Percentiles rank a stretch among this genome's conserved stretches.
phyloP scores from a whole-genome alignment of 495 filamentous ascomycete species.

The Lindgomyces ingoldianus region DNA sequence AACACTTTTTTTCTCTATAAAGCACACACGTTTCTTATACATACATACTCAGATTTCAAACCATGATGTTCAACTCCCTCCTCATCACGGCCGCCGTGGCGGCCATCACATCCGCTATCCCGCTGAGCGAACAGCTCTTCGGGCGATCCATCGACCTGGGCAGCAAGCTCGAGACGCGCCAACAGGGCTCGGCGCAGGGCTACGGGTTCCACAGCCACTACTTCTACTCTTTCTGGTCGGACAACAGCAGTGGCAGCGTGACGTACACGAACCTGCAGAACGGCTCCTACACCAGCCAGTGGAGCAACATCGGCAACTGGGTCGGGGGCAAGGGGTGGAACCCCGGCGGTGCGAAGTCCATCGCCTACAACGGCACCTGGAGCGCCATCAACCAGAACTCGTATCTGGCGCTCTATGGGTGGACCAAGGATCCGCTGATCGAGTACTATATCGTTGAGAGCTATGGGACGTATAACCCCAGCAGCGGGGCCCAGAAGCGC shows the following conservation, averaged over 20 bases:
- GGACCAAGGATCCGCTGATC: conserved; percentile 61
- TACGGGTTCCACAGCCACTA: conserved; percentile 33
- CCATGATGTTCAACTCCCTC: conserved; percentile 31
- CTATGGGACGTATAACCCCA: conserved; percentile 58
- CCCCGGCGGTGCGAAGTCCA: conserved; percentile 34
- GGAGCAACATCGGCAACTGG: conserved; percentile 32
- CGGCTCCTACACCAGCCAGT: conserved; percentile 30
- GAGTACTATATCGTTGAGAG: conserved; percentile 67
- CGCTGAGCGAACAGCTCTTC: conserved; percentile 29
- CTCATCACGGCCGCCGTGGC: conserved; percentile 26
- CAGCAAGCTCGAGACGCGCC: conserved; percentile 27
- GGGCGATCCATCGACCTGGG: conserved; percentile 28
- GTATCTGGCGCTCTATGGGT: conserved; percentile 66
- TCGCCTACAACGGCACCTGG: conserved; percentile 58
- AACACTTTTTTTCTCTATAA: conserved; percentile 26
- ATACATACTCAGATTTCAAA: conserved; percentile 30
- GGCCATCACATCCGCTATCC: conserved; percentile 28
- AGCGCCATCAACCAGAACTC: conserved; percentile 49
- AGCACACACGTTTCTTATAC: conserved; percentile 21
- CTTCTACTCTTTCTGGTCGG: conserved; percentile 39
- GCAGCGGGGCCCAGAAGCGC: conserved; percentile 36
- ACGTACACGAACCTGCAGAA: conserved; percentile 32
- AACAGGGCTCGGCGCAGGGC: conserved; percentile 26
- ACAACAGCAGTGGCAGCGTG: conserved; percentile 27
- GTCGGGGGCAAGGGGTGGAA: conserved; percentile 41